Evolutionary conservation across 495 filamentous ascomycete genomes (phyloP).

Genomic region (Arthonia radiata): DNA sequence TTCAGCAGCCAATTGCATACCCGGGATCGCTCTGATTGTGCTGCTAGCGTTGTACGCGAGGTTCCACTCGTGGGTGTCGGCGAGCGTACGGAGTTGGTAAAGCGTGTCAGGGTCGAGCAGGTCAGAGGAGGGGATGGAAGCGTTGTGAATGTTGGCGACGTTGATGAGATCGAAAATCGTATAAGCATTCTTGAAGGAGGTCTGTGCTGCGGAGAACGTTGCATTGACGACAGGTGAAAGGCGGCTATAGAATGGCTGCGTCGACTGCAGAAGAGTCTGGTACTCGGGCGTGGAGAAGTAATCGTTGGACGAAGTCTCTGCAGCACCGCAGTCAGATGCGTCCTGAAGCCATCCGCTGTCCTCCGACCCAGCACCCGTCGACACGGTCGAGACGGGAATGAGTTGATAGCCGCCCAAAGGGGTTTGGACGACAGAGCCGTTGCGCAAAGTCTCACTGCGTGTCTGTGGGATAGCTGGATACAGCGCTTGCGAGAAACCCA

Average conservation of each 20-base stretch:
- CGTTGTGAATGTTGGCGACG: conserved; percentile 48
- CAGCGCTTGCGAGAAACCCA: conserved; percentile 57
- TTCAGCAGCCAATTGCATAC: conserved; percentile 37
- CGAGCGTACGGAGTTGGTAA: conserved; percentile 32
- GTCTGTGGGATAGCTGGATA: conserved; percentile 34
- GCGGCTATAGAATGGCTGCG: conserved; percentile 36
- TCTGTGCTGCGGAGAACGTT: conserved; percentile 25
- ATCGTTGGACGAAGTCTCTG: conserved; percentile 39
- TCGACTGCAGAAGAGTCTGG: conserved; percentile 22
- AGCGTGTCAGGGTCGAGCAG: conserved; percentile 26
- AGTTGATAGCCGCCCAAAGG: conserved; percentile 59
- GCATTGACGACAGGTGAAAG: conserved; percentile 34
- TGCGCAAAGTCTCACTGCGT: conserved; percentile 25
- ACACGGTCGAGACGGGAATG: conserved; percentile 28
- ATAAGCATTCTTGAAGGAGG: conserved; percentile 50
- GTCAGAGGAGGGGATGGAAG: conserved; percentile 28
- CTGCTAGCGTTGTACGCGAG: conserved; percentile 33
- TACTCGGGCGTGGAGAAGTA: conserved; percentile 44
- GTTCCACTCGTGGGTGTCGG: conserved; percentile 38
- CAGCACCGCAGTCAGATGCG: conserved; percentile 31
- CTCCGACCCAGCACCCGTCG: conserved; percentile 25
- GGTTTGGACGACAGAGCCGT: conserved; percentile 27
- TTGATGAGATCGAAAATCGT: conserved; percentile 53
- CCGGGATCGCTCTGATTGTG: conserved; percentile 37
- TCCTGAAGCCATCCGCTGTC: conserved; percentile 38